Base-by-base conservation (phyloP, 1,284 basidiomycete species). In the Ustanciosporium gigantosporum region DNA sequence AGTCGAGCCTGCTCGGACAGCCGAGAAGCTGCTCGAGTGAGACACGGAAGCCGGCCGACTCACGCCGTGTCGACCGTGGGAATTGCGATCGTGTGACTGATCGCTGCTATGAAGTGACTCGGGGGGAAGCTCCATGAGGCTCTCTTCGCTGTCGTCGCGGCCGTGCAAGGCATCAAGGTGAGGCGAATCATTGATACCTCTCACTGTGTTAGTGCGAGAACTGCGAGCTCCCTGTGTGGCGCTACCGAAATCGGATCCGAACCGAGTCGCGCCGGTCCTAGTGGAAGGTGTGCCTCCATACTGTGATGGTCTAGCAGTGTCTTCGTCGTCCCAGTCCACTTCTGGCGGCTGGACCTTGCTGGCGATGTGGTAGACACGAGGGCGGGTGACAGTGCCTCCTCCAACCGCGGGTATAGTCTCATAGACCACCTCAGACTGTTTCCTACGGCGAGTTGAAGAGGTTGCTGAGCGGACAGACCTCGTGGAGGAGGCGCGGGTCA, bases 361-460 rank as follows among this genome's bases (percentile, higher is more conserved):
- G 62, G 88, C 87, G 0, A 86, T 84, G 71, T 89, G 88, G 55
- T 84, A 85, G 19, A 90, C 82, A 4, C 89, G 80, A 0, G 88
- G 89, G 19, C 88, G 82, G 2, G 86, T 87, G 50, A 90, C 82
- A 0, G 83, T 84, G 1, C 88, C 88, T 21, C 88, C 88, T 24
- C 88, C 88, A 9, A 89, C 85, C 13, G 88, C 88, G 2, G 88
- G 87, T 51, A 88, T 84, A 0, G 85, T 86, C 66, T 87, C 85
- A 60, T 84, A 87, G 14, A 68, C 53, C 15, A 62, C 48, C 11
- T 47, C 52, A 6, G 59, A 45, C 31, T 51, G 40, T 25, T 43
- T 31, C 42, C 40, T 49, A 14, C 47, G 17, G 11, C 24, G 14
- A 0, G 41, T 6, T 2, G 25, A n/a, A 4, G 46, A 42, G 16